Percentiles rank a stretch among this genome's conserved stretches.
phyloP scores from a whole-genome alignment of 2,329 filamentous ascomycete genomes.

The Cordyceps militaris region DNA sequence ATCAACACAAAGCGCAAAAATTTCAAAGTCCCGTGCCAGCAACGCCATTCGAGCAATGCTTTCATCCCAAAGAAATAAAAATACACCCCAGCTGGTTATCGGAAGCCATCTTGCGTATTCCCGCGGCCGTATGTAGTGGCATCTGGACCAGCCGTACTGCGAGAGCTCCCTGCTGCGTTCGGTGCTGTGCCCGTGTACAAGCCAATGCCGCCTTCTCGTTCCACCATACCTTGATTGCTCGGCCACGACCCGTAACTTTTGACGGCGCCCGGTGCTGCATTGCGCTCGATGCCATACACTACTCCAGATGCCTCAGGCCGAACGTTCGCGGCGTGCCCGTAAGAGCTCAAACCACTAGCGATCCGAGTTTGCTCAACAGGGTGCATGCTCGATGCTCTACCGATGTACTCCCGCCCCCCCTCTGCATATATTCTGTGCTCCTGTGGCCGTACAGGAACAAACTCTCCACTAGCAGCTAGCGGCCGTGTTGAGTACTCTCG shows the following conservation, averaged over 20 bases:
- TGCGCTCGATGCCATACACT: slow-evolving; percentile 1
- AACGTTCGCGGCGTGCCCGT: slow-evolving; percentile 38
- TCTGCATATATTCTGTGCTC: slow-evolving; percentile 39
- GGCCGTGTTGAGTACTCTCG: slow-evolving; percentile 52
- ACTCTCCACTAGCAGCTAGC: slow-evolving; percentile 36
- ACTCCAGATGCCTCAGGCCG: slow-evolving; percentile 27
- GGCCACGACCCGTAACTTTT: slow-evolving; percentile 2
- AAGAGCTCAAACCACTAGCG: slow-evolving; percentile 33
- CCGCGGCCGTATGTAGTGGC: neutral
- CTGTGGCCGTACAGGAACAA: slow-evolving; percentile 39
- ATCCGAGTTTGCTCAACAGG: slow-evolving; percentile 40
- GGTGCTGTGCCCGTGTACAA: neutral
- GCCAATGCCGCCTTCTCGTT: neutral
- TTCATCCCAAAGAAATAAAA: neutral
- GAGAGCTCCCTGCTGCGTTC: neutral
- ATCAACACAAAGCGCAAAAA: neutral
- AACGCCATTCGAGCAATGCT: neutral
- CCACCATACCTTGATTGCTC: neutral
- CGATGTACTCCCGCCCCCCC: slow-evolving; percentile 44
- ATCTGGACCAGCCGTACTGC: neutral
- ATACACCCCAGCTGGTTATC: neutral
- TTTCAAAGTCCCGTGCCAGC: neutral
- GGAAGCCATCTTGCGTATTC: slow-evolving; percentile 3
- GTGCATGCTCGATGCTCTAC: slow-evolving; percentile 51
- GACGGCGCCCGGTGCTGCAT: neutral